Percentiles rank a stretch among this genome's conserved stretches.
phyloP scores from a whole-genome alignment of 768 basidiomycete species.

The Tylopilus cervinicoccineus region DNA sequence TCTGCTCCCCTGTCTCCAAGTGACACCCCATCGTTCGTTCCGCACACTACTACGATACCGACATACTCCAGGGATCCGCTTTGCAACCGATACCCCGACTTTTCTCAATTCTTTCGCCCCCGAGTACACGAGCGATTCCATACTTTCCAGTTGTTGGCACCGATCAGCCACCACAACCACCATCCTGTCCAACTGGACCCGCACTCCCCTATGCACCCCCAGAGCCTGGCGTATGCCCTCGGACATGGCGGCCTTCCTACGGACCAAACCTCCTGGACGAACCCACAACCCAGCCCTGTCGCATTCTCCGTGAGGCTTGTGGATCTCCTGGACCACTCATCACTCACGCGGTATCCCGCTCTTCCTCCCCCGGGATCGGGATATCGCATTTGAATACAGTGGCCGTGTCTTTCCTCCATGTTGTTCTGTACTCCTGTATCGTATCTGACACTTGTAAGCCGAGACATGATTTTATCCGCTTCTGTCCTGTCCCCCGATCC shows the following conservation, averaged over 20 bases:
- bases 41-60: not conserved
- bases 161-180: not conserved
- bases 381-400: not conserved
- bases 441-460: conserved; percentile 1
- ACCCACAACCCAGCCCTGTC: conserved; percentile 15
- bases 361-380: not conserved
- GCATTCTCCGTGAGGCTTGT: conserved; percentile 17
- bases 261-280: not conserved
- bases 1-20: not conserved
- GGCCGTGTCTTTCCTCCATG: not conserved
- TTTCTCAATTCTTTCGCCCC: conserved; percentile 29
- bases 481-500: not conserved
- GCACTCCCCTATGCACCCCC: not conserved
- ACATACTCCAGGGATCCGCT: conserved; percentile 31
- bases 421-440: conserved; percentile 14
- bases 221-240: not conserved
- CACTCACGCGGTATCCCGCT: not conserved
- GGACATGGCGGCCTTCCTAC: not conserved
- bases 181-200: not conserved
- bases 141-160: not conserved
- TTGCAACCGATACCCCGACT: conserved; percentile 30
- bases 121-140: conserved; percentile 9
- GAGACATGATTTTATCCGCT: conserved; percentile 1
- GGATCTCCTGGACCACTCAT: conserved; percentile 10
- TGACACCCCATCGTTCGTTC: not conserved